Evolutionary conservation across 139 green algal species (phyloP), one percentile per base, ranked within the genome.

Genomic region (Chlorella sp.): DNA sequence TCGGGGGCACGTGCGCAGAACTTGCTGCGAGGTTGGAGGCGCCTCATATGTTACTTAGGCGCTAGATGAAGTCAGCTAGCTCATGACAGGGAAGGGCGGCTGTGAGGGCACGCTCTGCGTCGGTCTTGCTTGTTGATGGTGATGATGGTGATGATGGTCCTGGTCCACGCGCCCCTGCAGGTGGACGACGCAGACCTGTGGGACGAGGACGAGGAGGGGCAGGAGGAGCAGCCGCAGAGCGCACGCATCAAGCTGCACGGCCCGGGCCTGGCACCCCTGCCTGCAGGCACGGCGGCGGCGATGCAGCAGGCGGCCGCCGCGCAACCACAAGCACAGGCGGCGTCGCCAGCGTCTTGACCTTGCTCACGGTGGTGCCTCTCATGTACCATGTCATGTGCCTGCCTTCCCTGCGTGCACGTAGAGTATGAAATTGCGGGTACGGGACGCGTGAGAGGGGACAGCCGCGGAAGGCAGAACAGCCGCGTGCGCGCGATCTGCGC

Each of bases 231-330:
- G 10, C 24, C 29, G 31, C 30, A n/a, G 22, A 26, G 67, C 5
- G 42, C 67, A 64, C 24, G 67, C n/a, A 30, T 72, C 49, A 72
- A 72, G 42, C 27, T 72, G 42, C 67, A 72, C 29, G 66, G 66
- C 24, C 35, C 36, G 35, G 35, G 66, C 55, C 42, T 55, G 42
- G 42, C 59, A 55, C 31, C 23, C 59, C 59, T 36, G n/a, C 24
- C 36, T 29, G 55, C 27, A 4, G 51, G 31, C 42, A 63, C 2
- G 31, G 32, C 10, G 20, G 36, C 2, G 2, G 23, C 34, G 10
- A 17, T 10, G 24, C n/a, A n/a, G n/a, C n/a, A n/a, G n/a, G n/a
- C n/a, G n/a, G n/a, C n/a, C n/a, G n/a, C n/a, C n/a, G n/a, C n/a
- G n/a, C n/a, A n/a, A n/a, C n/a, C n/a, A n/a, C n/a, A n/a, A n/a